Evolutionary conservation across 805 yeast species (phyloP), one percentile per base, ranked within the genome.

Genomic region (Ogataea pignaliae): DNA sequence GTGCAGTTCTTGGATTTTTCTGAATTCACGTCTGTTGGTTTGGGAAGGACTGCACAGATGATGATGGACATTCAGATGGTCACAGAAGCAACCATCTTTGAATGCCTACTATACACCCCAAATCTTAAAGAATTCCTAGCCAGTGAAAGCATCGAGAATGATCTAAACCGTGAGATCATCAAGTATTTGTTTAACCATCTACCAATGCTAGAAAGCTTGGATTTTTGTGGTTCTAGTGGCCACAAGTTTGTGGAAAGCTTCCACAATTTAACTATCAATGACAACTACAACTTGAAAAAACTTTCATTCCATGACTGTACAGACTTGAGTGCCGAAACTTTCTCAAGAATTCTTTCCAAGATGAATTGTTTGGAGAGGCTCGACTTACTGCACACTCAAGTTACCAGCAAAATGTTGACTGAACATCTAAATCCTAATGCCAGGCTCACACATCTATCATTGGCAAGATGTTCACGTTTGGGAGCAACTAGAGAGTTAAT

Each of bases 41-140:
- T 89, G 39, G 97, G 97, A 2, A 72, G 97, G 51, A 85, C 97
- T 0, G 88, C 86, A 10, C 76, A 83, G 53, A 89, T 89, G 96
- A 90, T 86, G 65, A 83, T 79, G 63, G 95, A 86, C 64, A 89
- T 89, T 54, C 95, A 89, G 64, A 86, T 87, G 86, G 88, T 89
- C 34, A 89, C 96, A 0, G 72, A 83, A 34, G 67, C 69, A 26
- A 89, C 96, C 2, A 79, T 89, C 18, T 63, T 76, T 37, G 70
- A 77, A 17, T 86, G 88, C 45, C 69, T 89, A 28, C 57, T 64
- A 40, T 62, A 78, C 45, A 81, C 86, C 1, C 85, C 88, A 0
- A 81, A 84, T 51, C 65, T 90, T 40, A 66, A 77, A 10, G 96
- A 89, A 60, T 88, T 90, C 60, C 68, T 88, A 44, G 93, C 88